phyloP scores from a whole-genome alignment of 768 basidiomycete species.

The Pleurotus tuber-regium region DNA sequence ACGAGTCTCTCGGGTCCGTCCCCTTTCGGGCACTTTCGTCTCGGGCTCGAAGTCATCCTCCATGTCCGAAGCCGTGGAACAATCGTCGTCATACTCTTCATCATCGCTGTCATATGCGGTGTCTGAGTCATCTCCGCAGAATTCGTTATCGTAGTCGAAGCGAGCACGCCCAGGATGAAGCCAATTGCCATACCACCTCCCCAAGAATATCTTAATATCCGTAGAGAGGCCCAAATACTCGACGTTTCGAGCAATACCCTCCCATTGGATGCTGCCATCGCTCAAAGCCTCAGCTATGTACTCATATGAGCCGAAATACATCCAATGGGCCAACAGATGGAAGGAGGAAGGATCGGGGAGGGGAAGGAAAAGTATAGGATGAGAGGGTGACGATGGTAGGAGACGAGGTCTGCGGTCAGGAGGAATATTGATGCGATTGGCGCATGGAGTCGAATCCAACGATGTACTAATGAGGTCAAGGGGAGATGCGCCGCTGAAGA shows the following conservation, averaged over 20 bases:
- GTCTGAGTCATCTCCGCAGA: slow-evolving; percentile 37
- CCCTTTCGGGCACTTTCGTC: slow-evolving; percentile 37
- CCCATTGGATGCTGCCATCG: slow-evolving; percentile 70
- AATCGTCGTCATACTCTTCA: slow-evolving; percentile 28
- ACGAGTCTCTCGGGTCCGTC: slow-evolving; percentile 38
- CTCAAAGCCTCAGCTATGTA: slow-evolving; percentile 69
- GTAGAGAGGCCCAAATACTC: slow-evolving; percentile 80
- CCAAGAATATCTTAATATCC: slow-evolving; percentile 76
- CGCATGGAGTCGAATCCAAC: slow-evolving; percentile 25
- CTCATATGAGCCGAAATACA: slow-evolving; percentile 73
- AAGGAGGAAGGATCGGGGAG: slow-evolving; percentile 74
- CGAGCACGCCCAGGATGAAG: slow-evolving; percentile 35
- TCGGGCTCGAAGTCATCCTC: slow-evolving; percentile 27
- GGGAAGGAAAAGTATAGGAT: slow-evolving; percentile 71
- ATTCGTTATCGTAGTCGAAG: slow-evolving; percentile 23
- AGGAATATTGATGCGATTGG: slow-evolving; percentile 43
- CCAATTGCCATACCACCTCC: slow-evolving; percentile 73
- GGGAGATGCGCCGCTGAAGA: slow-evolving; percentile 68
- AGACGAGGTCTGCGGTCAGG: slow-evolving; percentile 60
- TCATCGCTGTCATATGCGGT: slow-evolving; percentile 23
- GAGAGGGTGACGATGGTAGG: slow-evolving; percentile 61
- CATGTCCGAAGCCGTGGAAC: slow-evolving; percentile 34
- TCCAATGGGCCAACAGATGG: slow-evolving; percentile 72
- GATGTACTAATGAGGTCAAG: slow-evolving; percentile 51
- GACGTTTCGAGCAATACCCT: slow-evolving; percentile 84